Evolutionary conservation across 306 rosid genomes (phyloP), one percentile per base, ranked within the genome.

Genomic region (Trichosanthes truncata): DNA sequence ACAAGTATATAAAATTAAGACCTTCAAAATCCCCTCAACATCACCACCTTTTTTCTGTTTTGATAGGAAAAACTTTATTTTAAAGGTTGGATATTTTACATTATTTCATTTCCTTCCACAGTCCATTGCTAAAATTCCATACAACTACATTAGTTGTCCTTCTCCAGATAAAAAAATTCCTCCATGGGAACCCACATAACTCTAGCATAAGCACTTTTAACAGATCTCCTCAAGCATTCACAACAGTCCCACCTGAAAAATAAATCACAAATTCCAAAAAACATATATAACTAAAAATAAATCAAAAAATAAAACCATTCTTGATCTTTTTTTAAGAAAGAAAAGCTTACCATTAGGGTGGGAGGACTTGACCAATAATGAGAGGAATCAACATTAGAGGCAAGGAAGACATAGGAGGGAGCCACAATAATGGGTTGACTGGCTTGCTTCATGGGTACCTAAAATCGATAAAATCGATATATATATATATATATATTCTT

Each of bases 351-450:
- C 80, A 78, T 78, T 78, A 6, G 80, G 80, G 80, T 78, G 80
- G 80, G 60, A 78, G 57, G 73, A 61, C 73, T 61, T 78, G 80
- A 76, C 80, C 83, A 21, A 80, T 88, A 17, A 71, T 81, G 80
- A 51, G 89, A 88, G 73, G 93, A 88, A 51, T 83, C 87, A 40
- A 76, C 87, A 71, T 45, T 74, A 3, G 80, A 86, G 21, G 91
- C 93, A 77, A 90, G 81, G 86, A 90, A 86, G 20, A 88, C 82
- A 51, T 84, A 90, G 29, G 82, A 84, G 0, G 91, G 90, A 83
- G 93, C 91, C 80, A 88, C 81, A 80, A 88, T 91, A 48, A 52
- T 33, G 15, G 93, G 93, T 36, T 90, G 93, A 33, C 80, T 90
- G 48, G 88, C 91, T 35, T 90, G 69, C 1, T 84, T 48, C 91